A percentile compares a stretch with the other conserved stretches of the same genome.
phyloP scores from a whole-genome alignment of 1,139 yeast genomes.

The Yamadazyma atmosphaerica region DNA sequence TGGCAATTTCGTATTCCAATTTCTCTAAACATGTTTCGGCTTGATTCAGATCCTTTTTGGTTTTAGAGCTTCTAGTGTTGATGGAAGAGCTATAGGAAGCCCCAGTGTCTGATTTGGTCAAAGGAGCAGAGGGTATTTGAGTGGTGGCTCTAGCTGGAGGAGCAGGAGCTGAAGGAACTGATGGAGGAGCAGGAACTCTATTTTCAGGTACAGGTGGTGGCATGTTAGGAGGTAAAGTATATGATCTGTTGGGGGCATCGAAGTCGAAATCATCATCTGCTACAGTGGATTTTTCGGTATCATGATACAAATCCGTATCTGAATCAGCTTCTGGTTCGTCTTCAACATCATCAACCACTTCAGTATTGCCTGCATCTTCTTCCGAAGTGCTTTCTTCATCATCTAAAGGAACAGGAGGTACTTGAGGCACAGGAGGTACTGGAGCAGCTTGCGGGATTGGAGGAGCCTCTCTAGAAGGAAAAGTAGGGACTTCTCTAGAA shows the following conservation, averaged over 20 bases:
- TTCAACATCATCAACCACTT: slow-evolving; percentile 7
- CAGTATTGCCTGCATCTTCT: slow-evolving; percentile 6
- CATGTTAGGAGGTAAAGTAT: slow-evolving; percentile 11
- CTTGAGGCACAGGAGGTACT: slow-evolving; percentile 12
- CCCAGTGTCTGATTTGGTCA: slow-evolving; percentile 24
- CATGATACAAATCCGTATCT: slow-evolving; percentile 1
- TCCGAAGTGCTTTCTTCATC: slow-evolving; percentile 2
- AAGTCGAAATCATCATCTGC: slow-evolving; percentile 17
- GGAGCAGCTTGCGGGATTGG: slow-evolving; percentile 14
- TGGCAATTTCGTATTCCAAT: slow-evolving; percentile 33
- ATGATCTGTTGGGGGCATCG: slow-evolving; percentile 11
- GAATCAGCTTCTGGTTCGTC: slow-evolving; percentile 2
- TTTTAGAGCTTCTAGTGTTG: slow-evolving; percentile 16
- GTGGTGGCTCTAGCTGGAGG: slow-evolving; percentile 26
- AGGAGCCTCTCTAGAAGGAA: slow-evolving; percentile 2
- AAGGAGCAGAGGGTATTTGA: slow-evolving; percentile 18
- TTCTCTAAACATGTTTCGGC: slow-evolving; percentile 30
- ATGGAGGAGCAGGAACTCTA: slow-evolving; percentile 5
- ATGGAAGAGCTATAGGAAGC: slow-evolving; percentile 22
- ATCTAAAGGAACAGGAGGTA: slow-evolving; percentile 12
- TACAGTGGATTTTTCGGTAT: slow-evolving; percentile 1
- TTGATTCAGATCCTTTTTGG: slow-evolving; percentile 23
- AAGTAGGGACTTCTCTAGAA: no score
- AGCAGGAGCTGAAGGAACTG: slow-evolving; percentile 8
- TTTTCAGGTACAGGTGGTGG: slow-evolving; percentile 20